phyloP scores from a whole-genome alignment of 1,139 yeast species.

The Kodamaea sp. region DNA sequence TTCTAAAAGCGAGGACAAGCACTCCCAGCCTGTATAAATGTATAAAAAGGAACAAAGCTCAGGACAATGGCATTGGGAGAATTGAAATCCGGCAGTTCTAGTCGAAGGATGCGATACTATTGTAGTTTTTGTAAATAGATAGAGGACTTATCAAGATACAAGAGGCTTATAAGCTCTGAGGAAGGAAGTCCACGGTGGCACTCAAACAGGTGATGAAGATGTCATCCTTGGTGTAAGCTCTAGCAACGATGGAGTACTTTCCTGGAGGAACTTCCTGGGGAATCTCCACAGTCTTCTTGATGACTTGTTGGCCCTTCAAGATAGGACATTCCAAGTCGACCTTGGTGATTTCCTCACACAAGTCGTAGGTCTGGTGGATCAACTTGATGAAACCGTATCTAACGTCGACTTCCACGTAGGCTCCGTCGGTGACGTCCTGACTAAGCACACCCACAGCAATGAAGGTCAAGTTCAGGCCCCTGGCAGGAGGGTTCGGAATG shows the following conservation, averaged over 20 bases:
- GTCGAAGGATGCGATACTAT: too few relatives aligned
- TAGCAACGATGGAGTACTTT: slow-evolving; percentile 77
- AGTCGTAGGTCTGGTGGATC: slow-evolving; percentile 81
- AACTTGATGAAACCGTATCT: slow-evolving; percentile 88
- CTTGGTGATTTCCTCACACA: slow-evolving; percentile 83
- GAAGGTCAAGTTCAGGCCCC: slow-evolving; percentile 79
- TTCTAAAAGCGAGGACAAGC: too few relatives aligned
- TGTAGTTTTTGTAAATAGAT: too few relatives aligned
- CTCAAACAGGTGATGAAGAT: slow-evolving; percentile 80
- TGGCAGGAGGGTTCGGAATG: slow-evolving; percentile 83
- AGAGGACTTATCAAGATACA: too few relatives aligned
- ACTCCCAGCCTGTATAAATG: too few relatives aligned
- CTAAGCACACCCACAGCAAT: slow-evolving; percentile 67
- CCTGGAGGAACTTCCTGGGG: slow-evolving; percentile 98
- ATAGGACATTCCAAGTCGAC: slow-evolving; percentile 86
- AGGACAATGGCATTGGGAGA: too few relatives aligned
- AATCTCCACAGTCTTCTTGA: slow-evolving; percentile 73
- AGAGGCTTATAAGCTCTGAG: too few relatives aligned
- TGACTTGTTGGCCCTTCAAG: slow-evolving; percentile 61
- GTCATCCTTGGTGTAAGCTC: slow-evolving; percentile 85
- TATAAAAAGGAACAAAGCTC: too few relatives aligned
- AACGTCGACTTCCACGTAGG: slow-evolving; percentile 92
- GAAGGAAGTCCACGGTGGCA: slow-evolving; percentile 70
- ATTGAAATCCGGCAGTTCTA: too few relatives aligned
- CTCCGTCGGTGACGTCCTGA: slow-evolving; percentile 67